These are phyloP conservation scores for Eucalyptus guilfoylei DNA, from an alignment of 345 rosid genomes.

Conservation along the genomic window DNA sequence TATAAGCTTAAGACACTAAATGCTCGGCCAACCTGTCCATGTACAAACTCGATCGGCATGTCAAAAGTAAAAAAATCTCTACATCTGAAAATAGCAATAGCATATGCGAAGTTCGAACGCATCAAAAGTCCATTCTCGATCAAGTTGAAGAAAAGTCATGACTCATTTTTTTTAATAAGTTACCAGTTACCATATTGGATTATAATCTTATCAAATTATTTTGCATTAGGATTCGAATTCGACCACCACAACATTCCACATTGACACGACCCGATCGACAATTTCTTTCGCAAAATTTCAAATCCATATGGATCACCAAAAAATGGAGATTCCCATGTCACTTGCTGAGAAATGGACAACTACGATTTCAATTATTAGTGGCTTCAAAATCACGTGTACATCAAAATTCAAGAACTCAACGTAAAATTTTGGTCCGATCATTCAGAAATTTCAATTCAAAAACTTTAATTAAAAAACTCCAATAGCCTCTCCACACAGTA, in stretches of 20 bases:
- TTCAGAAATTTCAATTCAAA: too few species aligned
- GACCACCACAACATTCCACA: background rate
- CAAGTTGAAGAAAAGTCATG: too few species aligned
- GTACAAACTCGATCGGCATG: background rate
- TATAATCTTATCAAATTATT: background rate
- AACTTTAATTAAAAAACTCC: too few species aligned
- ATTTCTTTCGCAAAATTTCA: background rate
- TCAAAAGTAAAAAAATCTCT: background rate
- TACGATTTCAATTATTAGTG: background rate
- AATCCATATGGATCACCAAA: background rate
- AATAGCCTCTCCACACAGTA: background rate
- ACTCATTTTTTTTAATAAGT: too few species aligned
- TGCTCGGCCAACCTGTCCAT: background rate
- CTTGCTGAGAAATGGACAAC: background rate
- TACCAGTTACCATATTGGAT: fast-evolving
- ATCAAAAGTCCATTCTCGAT: background rate
- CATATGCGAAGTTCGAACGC: background rate
- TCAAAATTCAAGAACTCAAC: too few species aligned
- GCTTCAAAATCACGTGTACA: background rate
- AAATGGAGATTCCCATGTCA: background rate
- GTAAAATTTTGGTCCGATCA: too few species aligned
- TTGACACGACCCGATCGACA: fast-evolving
- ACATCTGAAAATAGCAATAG: background rate
- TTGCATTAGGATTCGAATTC: background rate
- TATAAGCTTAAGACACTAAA: background rate